phyloP scores from a whole-genome alignment of 257 asterid genomes.

The Solanum sejunctum region DNA sequence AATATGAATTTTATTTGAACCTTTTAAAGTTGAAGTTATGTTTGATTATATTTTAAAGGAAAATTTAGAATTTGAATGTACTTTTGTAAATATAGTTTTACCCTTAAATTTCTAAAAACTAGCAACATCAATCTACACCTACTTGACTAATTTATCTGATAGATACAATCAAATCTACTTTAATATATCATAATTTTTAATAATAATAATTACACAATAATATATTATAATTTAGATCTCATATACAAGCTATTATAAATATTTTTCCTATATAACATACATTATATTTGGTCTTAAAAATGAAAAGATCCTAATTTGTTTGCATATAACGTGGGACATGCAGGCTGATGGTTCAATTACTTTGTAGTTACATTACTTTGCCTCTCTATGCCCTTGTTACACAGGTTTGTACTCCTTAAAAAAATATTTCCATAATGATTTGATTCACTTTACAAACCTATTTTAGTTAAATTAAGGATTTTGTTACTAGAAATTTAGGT shows the following conservation, averaged over 20 bases:
- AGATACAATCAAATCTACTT: no score
- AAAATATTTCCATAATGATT: background rate
- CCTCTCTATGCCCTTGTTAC: constrained; percentile 83
- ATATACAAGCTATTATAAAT: background rate
- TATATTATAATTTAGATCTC: background rate
- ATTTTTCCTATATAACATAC: background rate
- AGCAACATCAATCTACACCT: no score
- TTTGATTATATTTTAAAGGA: no score
- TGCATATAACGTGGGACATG: background rate
- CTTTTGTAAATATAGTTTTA: background rate
- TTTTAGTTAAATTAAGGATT: background rate
- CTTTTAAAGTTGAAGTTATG: background rate
- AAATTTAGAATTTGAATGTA: no score
- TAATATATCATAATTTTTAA: background rate
- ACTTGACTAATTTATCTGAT: background rate
- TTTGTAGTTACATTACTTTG: constrained; percentile 75
- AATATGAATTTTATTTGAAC: no score
- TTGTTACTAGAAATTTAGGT: background rate
- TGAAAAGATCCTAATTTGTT: background rate
- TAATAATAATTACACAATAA: background rate
- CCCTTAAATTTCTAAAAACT: background rate
- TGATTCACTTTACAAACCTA: background rate
- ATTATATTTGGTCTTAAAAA: background rate
- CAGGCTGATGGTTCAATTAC: constrained; percentile 61
- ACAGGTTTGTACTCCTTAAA: constrained; percentile 33